phyloP scores from a whole-genome alignment of 768 basidiomycete species.

The Lactarius quietus region DNA sequence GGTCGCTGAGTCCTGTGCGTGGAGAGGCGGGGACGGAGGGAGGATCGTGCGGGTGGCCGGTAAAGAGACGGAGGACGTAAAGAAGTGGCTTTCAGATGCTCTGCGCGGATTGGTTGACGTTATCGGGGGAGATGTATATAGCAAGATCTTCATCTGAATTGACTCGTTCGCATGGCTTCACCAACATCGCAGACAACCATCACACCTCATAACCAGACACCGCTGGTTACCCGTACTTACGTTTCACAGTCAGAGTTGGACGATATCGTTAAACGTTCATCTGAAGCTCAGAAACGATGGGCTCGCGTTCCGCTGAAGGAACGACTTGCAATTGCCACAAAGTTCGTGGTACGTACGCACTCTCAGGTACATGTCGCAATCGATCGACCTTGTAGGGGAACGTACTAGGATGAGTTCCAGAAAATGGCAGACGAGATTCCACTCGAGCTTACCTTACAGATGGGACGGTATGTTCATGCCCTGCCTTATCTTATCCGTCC shows the following conservation, averaged over 20 bases:
- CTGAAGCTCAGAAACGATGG: constrained; percentile 75
- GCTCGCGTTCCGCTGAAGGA: constrained; percentile 52
- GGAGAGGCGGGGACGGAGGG: constrained; percentile 37
- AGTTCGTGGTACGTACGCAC: constrained; percentile 59
- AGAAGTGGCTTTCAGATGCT: constrained; percentile 59
- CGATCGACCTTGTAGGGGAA: not conserved
- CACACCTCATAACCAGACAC: constrained; percentile 72
- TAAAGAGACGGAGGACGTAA: constrained; percentile 70
- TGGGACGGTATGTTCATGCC: constrained; percentile 69
- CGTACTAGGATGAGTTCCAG: constrained; percentile 46
- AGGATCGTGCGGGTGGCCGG: constrained; percentile 73
- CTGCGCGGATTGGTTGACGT: constrained; percentile 49
- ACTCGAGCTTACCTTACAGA: constrained; percentile 78
- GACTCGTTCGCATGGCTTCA: constrained; percentile 16
- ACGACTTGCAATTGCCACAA: constrained; percentile 64
- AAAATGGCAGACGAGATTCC: constrained; percentile 58
- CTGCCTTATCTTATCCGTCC: not conserved
- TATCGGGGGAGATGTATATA: constrained; percentile 63
- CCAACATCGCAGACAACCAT: constrained; percentile 68
- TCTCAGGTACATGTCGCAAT: constrained; percentile 1
- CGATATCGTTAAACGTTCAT: constrained; percentile 50
- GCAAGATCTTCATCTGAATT: constrained; percentile 52
- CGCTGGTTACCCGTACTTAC: constrained; percentile 63
- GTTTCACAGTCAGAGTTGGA: constrained; percentile 60
- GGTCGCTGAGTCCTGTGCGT: constrained; percentile 70